Conservation (phyloP, 202 grass and related monocot genomes). For the Hordeum pubiflorum region DNA sequence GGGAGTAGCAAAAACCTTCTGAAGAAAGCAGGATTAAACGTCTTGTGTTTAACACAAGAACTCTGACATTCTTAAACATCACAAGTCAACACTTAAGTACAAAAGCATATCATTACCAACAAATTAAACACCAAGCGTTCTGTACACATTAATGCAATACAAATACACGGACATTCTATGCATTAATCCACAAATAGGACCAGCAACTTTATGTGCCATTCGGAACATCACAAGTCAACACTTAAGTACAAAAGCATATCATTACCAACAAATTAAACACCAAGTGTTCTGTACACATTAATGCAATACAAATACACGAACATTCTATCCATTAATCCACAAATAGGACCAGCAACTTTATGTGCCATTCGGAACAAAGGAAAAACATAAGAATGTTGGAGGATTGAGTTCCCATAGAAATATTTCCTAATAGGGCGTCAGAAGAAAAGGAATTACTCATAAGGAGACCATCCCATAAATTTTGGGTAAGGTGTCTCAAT, state of each 20-base stretch:
- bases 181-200: neutral
- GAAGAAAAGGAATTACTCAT: neutral
- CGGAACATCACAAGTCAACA: neutral
- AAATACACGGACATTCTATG: neutral
- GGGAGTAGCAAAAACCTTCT: neutral
- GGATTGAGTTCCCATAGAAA: neutral
- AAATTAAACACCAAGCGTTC: neutral
- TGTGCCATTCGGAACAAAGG: neutral
- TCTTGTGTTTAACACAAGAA: neutral
- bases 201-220: neutral
- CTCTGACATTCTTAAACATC: slow-evolving; percentile 7
- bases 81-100: neutral
- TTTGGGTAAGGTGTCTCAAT: neutral
- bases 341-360: neutral
- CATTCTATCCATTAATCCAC: neutral
- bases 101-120: neutral
- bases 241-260: slow-evolving; percentile 4
- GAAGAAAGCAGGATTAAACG: slow-evolving; percentile 11
- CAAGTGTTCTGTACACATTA: neutral
- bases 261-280: neutral
- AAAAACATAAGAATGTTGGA: neutral
- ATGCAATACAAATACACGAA: neutral
- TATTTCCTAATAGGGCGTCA: neutral
- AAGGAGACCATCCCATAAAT: neutral
- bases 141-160: neutral